These are phyloP conservation scores for Hypoxylon rubiginosum DNA, from an alignment of 2,329 filamentous ascomycete genomes.

Conservation along the genomic window DNA sequence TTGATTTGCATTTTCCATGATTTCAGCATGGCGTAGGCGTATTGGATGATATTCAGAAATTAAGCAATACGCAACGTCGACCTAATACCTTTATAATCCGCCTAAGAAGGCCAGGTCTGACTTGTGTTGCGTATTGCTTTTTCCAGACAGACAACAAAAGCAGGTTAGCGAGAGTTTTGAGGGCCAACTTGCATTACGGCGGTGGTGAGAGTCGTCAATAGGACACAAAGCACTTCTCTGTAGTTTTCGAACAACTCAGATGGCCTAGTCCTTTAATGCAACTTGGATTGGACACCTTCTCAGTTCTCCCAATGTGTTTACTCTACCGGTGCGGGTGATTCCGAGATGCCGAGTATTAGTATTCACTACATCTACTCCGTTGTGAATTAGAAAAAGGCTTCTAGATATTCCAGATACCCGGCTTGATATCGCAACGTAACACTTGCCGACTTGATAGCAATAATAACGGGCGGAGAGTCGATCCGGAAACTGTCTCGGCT, in stretches of 20 bases:
- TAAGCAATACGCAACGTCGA: slow-evolving; percentile 27
- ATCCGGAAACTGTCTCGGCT: neutral
- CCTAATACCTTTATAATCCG: slow-evolving; percentile 20
- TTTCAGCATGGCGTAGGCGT: slow-evolving; percentile 57
- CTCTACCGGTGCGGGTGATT: slow-evolving; percentile 8
- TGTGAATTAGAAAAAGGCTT: slow-evolving; percentile 13
- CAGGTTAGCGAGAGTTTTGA: slow-evolving; percentile 10
- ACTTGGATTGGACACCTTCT: slow-evolving; percentile 22
- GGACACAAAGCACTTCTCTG: slow-evolving; percentile 25
- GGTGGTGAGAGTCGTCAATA: slow-evolving; percentile 23
- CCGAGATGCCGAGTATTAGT: neutral
- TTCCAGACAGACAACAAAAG: slow-evolving; percentile 20
- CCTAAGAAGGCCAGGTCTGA: slow-evolving; percentile 10
- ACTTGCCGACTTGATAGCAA: neutral
- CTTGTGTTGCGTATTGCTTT: slow-evolving; percentile 27
- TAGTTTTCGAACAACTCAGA: slow-evolving; percentile 22
- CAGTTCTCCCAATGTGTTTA: slow-evolving; percentile 4
- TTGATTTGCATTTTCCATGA: slow-evolving; percentile 50
- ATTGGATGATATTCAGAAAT: slow-evolving; percentile 40
- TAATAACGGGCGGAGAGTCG: neutral
- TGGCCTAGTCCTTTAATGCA: slow-evolving; percentile 29
- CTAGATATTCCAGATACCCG: slow-evolving; percentile 12
- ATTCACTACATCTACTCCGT: slow-evolving; percentile 4
- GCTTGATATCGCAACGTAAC: slow-evolving; percentile 4
- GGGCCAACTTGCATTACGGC: slow-evolving; percentile 15